Evolutionary conservation across 1,139 yeast genomes (phyloP), one percentile per base, ranked within the genome.

Genomic region (Yamadazyma membranifaciens): DNA sequence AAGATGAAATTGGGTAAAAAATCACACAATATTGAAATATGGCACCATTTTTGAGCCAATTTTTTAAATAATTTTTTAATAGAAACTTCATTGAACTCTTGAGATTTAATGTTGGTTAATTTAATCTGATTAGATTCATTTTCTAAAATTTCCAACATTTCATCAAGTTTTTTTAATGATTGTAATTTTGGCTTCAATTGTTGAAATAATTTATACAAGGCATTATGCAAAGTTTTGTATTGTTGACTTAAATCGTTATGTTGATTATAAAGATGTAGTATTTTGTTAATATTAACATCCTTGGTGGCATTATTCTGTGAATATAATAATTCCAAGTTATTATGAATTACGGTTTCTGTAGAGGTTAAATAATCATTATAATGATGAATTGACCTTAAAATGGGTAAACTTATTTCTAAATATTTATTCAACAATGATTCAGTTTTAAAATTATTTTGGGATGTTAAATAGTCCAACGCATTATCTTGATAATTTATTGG

Each of bases 351-450:
- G 22, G 53, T 41, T 46, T 70, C 75, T 3, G 69, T 58, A 2
- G 52, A 50, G 4, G 69, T 62, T 34, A 62, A 45, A 32, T 62
- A 55, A 16, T 49, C 37, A 37, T 59, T 52, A 6, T 59, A 51
- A 34, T 63, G 66, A 45, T 67, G 69, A 4, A 65, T 57, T 1
- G 71, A 53, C 38, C 67, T 52, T 30, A 67, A 52, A 15, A 64
- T 58, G 2, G 73, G 73, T 4, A 57, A 45, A 2, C 62, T 53
- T 34, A 52, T 48, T 33, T 62, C 60, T 25, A 67, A 46, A 38
- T 57, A 60, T 10, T 50, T 51, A 33, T 54, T 57, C 34, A 65
- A 47, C 30, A 68, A 46, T 4, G 50, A 38, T 9, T 55, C 51
- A 3, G 64, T 57, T 43, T 65, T 67, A 15, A 39, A 46, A 3